Evolutionary conservation across 352 stramenopile species (phyloP), one percentile per base, ranked within the genome.

Genomic region (Phytophthora pseudosyringae): DNA sequence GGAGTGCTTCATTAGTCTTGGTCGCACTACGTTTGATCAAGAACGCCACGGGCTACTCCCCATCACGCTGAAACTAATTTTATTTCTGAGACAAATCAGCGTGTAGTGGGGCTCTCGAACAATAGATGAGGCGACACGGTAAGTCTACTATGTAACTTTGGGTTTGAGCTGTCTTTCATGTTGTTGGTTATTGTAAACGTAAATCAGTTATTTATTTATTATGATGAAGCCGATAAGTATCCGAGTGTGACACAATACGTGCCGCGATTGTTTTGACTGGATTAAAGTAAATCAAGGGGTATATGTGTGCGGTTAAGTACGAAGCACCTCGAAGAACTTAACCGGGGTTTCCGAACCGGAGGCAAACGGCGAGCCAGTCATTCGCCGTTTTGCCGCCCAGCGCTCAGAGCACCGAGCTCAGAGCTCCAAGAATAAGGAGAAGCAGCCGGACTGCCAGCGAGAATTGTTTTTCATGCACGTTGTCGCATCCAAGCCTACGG

Each of bases 291-390:
- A 21, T 21, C 21, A 2, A 21, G 21, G 21, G 21, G 21, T 21
- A 2, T 21, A 21, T 21, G 44, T 51, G 44, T 26, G 31, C 28
- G 44, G 40, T 53, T 61, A 61, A 46, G 53, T 61, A 45, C 53
- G 41, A 52, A 63, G 53, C 38, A 52, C 43, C 7, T 10, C 50
- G 50, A 58, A 59, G 50, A 39, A 39, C 51, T 16, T 13, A 57
- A 50, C 16, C n/a, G 44, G 45, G 29, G 31, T 52, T 59, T 59
- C 38, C 57, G 57, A 59, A 59, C 46, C 57, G 57, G 36, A 31
- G 10, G 18, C 35, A 18, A 65, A 46, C 57, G 39, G 46, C 28
- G 46, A 65, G 15, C 47, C 46, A 46, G 47, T 12, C 57, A 59
- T 65, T 59, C 18, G 35, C 28, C 35, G 45, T 57, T 43, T 57